phyloP scores from a whole-genome alignment of 2,329 filamentous ascomycete genomes.

The Cercospora beticola region DNA sequence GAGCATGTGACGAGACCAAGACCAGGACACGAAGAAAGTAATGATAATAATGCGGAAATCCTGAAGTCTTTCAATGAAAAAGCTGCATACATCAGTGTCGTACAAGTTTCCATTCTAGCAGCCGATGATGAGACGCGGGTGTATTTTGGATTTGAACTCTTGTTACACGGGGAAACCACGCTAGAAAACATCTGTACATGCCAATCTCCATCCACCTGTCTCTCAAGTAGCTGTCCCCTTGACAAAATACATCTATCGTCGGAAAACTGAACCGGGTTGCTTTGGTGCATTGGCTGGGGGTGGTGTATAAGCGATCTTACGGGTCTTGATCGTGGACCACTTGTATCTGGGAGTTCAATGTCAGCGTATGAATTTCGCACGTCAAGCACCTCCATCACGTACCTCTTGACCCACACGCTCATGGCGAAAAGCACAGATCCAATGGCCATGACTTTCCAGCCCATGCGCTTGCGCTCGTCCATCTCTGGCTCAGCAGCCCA shows the following conservation, averaged over 20 bases:
- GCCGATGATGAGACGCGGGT: not conserved
- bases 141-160: conserved; percentile 21
- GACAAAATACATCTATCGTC: conserved; percentile 25
- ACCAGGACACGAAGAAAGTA: not conserved
- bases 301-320: conserved; percentile 64
- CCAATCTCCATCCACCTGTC: conserved; percentile 18
- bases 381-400: conserved; percentile 23
- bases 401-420: conserved; percentile 95
- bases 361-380: conserved; percentile 29
- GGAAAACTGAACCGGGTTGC: conserved; percentile 29
- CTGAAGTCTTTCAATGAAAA: not conserved
- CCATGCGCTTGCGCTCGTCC: conserved; percentile 99
- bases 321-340: conserved; percentile 93
- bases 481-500: conserved; percentile 99
- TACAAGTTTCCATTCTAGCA: not conserved
- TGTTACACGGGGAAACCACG: conserved; percentile 29
- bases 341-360: conserved; percentile 65
- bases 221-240: conserved; percentile 9
- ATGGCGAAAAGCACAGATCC: conserved; percentile 76
- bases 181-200: conserved; percentile 31
- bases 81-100: conserved; percentile 1
- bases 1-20: not conserved
- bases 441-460: conserved; percentile 89
- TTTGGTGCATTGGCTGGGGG: conserved; percentile 21
- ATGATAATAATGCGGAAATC: not conserved